Base-by-base conservation (phyloP, 345 rosid genomes). In the Lenwebbia sp. region DNA sequence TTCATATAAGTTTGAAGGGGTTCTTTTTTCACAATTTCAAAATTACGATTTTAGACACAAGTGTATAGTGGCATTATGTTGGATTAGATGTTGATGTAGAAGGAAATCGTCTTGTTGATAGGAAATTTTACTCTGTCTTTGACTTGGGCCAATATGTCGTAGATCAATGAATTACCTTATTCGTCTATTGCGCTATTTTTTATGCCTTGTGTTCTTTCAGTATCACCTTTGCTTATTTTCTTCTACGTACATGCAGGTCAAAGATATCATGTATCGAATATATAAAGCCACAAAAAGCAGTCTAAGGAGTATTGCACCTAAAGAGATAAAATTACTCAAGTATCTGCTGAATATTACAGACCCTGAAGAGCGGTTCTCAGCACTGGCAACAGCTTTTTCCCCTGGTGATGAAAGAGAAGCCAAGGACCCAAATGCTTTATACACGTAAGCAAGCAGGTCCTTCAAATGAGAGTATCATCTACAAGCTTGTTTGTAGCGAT, bases 281-380 rank as follows among this genome's bases (percentile, higher is more conserved):
- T 97, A 96, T 90, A 95, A 93, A 89, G 93, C 95, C 50, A 92
- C 96, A 83, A 96, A 96, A 91, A 95, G 93, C 92, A 94, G 97
- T 86, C 94, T 97, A 25, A 93, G 96, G 89, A 93, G 98, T 91
- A 96, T 97, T 54, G 90, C 95, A 22, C 99, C 99, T 0, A 96
- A 97, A 91, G 99, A 97, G 88, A 89, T 97, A 89, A 97, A 92
- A 90, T 91, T 97, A 55, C 88, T 97, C 10, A 97, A 97, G 92
- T 87, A 97, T 87, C 92, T 97, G 65, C 93, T 97, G 83, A 97
- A 96, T 92, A 94, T 97, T 70, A 90, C 91, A 74, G 99, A 97
- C 88, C 99, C 99, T 10, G 98, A 97, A 90, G 98, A 96, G 91
- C 93, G 99, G 60, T 96, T 97, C 90, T 93, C 98, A 28, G 98